Conservation (phyloP, 768 basidiomycete species). For the Pulveroboletus frians region DNA sequence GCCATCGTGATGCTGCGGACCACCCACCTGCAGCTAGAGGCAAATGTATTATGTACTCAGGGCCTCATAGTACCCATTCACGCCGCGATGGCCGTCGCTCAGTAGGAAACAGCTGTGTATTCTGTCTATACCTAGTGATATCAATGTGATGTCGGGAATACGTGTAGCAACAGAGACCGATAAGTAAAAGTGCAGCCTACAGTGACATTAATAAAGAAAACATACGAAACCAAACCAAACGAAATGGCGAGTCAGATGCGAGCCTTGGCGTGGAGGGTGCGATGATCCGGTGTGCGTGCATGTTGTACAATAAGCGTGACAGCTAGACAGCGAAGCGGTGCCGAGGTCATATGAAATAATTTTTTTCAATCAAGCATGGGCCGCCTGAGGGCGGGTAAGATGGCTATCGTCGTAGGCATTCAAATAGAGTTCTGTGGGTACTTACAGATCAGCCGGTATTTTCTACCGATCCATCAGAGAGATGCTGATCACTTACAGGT, state of each 20-base stretch:
- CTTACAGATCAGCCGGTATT: conserved; percentile 32
- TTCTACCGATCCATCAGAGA: conserved; percentile 44
- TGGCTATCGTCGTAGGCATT: background rate
- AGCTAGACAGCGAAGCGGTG: conserved; percentile 13
- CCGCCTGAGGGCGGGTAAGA: background rate
- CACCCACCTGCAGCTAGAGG: too few relatives aligned
- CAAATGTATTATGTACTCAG: background rate
- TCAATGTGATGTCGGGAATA: conserved; percentile 27
- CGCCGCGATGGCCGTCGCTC: conserved; percentile 1
- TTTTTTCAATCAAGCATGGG: conserved; percentile 9
- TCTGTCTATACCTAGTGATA: conserved; percentile 27
- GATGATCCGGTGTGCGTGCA: conserved; percentile 18
- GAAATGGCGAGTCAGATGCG: conserved; percentile 19
- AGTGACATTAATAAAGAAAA: conserved; percentile 25
- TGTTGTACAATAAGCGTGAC: conserved; percentile 24
- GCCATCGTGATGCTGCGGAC: background rate
- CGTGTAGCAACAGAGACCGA: conserved; percentile 26
- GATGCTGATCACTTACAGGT: conserved; percentile 36
- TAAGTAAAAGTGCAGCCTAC: conserved; percentile 27
- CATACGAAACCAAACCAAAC: conserved; percentile 18
- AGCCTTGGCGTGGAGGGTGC: conserved; percentile 9
- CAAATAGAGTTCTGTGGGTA: conserved; percentile 1
- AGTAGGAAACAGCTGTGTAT: conserved; percentile 15
- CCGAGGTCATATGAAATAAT: conserved; percentile 6
- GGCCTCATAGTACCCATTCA: background rate